Percentiles rank a stretch among this genome's conserved stretches.
These are phyloP conservation scores for Erodium texanum DNA, from an alignment of 441 rosid genomes.

Conservation along the genomic window DNA sequence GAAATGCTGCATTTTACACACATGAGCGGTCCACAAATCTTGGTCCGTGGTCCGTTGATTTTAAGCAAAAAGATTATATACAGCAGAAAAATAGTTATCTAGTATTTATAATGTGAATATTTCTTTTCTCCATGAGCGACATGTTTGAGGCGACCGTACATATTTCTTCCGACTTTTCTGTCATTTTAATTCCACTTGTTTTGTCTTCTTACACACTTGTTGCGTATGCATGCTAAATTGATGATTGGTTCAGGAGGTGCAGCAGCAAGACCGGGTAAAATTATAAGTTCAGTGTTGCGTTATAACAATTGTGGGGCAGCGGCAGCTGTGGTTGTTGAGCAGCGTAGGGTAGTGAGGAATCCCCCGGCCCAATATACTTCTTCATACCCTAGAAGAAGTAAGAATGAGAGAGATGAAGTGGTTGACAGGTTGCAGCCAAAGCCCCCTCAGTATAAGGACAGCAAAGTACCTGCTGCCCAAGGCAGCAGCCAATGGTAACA, in stretches of 20 bases:
- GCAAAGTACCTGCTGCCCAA: constrained; percentile 81
- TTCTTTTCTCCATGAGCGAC: background rate
- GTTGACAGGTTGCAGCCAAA: constrained; percentile 72
- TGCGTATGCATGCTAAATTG: background rate
- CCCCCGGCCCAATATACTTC: constrained; percentile 47
- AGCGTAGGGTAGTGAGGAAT: constrained; percentile 55
- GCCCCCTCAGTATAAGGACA: constrained; percentile 55
- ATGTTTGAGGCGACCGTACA: too few species aligned
- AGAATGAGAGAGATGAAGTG: constrained; percentile 64
- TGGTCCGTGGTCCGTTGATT: background rate
- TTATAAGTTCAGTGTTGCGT: constrained; percentile 65
- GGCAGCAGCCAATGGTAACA: constrained; percentile 78
- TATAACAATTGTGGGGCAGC: constrained; percentile 72
- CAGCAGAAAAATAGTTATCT: background rate
- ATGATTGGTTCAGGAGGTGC: constrained; percentile 47
- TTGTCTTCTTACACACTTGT: background rate
- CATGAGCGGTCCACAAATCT: background rate
- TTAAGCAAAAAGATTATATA: background rate
- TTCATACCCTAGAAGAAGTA: constrained; percentile 65
- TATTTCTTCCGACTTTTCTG: too few species aligned
- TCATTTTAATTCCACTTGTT: too few species aligned
- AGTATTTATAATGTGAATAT: background rate
- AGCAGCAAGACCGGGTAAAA: constrained; percentile 74
- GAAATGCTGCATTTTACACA: too few species aligned
- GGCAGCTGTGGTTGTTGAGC: constrained; percentile 57